Percentiles rank a stretch among this genome's conserved stretches.
Conservation (phyloP, 148 eudicot genomes). For the Hydrangea macrophylla region DNA sequence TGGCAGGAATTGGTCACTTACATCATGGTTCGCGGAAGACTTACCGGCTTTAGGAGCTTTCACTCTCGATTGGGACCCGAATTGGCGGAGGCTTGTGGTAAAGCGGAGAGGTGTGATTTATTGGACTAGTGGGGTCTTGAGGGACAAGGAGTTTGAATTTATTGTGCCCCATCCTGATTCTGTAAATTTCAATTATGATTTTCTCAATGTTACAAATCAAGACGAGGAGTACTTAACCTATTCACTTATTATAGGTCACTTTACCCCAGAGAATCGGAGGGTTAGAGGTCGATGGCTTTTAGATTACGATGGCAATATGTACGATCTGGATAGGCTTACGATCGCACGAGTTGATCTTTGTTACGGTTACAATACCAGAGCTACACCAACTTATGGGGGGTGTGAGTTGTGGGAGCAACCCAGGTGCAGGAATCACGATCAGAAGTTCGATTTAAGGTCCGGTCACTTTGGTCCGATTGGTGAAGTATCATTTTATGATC, state of each 20-base stretch:
- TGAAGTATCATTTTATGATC: not conserved
- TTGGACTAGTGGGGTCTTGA: slow-evolving; percentile 6
- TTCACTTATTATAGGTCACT: not conserved
- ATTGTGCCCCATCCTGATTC: not conserved
- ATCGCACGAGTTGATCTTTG: not conserved
- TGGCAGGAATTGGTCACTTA: not conserved
- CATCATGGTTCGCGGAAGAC: not conserved
- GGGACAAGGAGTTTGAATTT: not conserved
- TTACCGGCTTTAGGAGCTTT: not conserved
- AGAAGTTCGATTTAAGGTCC: not conserved
- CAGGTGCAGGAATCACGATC: not conserved
- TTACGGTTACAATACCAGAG: not conserved
- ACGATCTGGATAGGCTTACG: not conserved
- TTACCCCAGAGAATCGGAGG: not conserved
- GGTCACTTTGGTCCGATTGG: not conserved
- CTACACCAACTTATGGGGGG: too few species aligned
- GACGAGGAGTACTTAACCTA: slow-evolving; percentile 1
- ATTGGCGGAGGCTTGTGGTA: not conserved
- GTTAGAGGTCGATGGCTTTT: not conserved
- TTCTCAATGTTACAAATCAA: not conserved
- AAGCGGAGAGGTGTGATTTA: not conserved
- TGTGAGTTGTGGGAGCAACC: not conserved
- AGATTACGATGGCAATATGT: not conserved
- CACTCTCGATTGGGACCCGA: slow-evolving; percentile 3
- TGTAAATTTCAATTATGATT: not conserved